Evolutionary conservation across 2,329 filamentous ascomycete species (phyloP).

Genomic region (Pyricularia sp.): DNA sequence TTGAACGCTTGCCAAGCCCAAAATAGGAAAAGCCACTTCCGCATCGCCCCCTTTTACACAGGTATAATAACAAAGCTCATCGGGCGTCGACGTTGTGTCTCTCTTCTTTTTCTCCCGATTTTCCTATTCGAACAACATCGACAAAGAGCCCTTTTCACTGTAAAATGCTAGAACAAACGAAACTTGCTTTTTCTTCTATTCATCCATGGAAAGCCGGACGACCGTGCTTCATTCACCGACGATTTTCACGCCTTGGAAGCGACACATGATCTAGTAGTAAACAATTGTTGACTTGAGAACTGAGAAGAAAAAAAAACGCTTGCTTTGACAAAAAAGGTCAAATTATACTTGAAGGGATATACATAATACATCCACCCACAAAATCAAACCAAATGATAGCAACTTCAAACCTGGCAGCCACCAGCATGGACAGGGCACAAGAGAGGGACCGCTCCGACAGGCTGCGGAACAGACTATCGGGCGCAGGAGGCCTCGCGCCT

Average conservation of each 20-base stretch:
- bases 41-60: background rate
- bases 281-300: background rate
- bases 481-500: background rate
- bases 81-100: background rate
- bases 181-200: background rate
- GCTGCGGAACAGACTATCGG: slow-evolving; percentile 1
- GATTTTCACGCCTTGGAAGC: background rate
- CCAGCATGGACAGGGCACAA: background rate
- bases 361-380: background rate
- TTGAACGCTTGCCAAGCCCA: background rate
- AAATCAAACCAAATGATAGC: background rate
- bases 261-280: background rate
- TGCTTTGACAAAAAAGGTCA: background rate
- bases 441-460: slow-evolving; percentile 1
- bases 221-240: background rate
- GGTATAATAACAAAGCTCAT: background rate
- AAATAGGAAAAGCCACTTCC: background rate
- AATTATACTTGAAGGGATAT: background rate
- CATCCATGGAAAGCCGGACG: background rate
- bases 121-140: background rate
- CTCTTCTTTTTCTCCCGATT: background rate
- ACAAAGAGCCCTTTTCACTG: background rate
- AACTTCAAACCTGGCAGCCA: background rate
- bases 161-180: background rate
- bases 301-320: background rate